Evolutionary conservation across 176 grass and related monocot genomes (phyloP), one percentile per base, ranked within the genome.

Genomic region (Urochloa ruziziensis): DNA sequence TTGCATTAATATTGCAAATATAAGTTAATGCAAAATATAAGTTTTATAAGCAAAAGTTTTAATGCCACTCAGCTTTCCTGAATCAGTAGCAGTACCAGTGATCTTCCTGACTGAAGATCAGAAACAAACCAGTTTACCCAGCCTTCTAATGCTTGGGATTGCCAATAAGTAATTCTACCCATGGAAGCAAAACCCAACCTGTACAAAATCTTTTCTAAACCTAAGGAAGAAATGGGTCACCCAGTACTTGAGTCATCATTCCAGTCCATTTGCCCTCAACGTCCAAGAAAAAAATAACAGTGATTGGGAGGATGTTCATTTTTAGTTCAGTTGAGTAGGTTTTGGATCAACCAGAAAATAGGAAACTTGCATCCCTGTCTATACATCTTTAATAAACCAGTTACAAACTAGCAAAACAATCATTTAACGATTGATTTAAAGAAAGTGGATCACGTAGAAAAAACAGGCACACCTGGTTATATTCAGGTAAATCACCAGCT

Each of bases 401-500:
- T 53, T 78, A 56, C 32, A 63, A 70, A 68, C 21, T 63, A 73
- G 56, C 13, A 71, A 80, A 82, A 44, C 73, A 69, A 18, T 62
- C 28, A 40, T 56, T 75, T 75, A 2, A 13, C 3, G 13, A 44
- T 44, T 12, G 6, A 35, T 81, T 70, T 81, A 81, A 8, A 32
- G 82, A 46, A 73, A 56, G 4, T 7, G 4, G 53, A 79, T 70
- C 12, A 54, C 49, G 68, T 54, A 62, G 44, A 79, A n/a, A n/a
- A 88, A 13, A 88, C 48, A 58, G 69, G 18, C 44, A 51, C 12
- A 98, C 96, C 96, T 98, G 96, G 77, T 98, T 98, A 95, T 80
- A 98, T 88, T 98, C 96, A 23, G 84, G 75, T 62, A 98, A 83
- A 84, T 98, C 96, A 0, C 96, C 96, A 62, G 86, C 91, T 89